Evolutionary conservation across 2,329 filamentous ascomycete species (phyloP), one percentile per base, ranked within the genome.

Genomic region (Sporothrix schenckii): DNA sequence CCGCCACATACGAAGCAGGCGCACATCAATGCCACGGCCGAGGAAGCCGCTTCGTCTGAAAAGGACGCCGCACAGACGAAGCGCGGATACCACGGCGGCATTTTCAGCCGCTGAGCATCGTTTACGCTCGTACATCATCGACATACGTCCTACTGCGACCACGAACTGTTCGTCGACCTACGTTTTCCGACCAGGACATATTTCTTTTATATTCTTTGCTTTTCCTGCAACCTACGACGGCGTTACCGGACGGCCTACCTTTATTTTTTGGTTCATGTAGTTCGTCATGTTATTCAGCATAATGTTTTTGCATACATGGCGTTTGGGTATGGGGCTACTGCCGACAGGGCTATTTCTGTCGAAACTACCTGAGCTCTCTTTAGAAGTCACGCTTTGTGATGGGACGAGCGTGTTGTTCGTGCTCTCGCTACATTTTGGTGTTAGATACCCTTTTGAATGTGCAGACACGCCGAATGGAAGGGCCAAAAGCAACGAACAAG

Each of bases 401-500:
- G 5, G 56, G 39, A 19, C 39, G 58, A 63, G 58, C n/a, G 39
- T 63, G 39, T 44, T 16, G 21, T 19, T 47, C 11, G 44, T 27
- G 19, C 27, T 14, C 24, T 54, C 24, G 52, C 30, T 53, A 14
- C 19, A 52, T 53, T 41, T 54, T 27, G 30, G n/a, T 24, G 19
- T 44, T 56, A 67, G 49, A 67, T 67, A 67, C 65, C 65, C 65
- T 9, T 50, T 53, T 54, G 50, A 24, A 44, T 50, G 65, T 67
- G 65, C 65, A n/a, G 65, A 67, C n/a, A 27, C 65, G 49, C 50
- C 49, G 50, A 53, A 67, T 27, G 50, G 50, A 39, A 53, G 44
- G 16, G 56, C 30, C 58, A 47, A 47, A 19, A 47, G 58, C 39
- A 63, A 63, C 56, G 44, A 44, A 63, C 39, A 47, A 63, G 39